Percentiles rank a stretch among this genome's conserved stretches.
phyloP scores from a whole-genome alignment of 305 asterid genomes.

The Coffea humblotiana region DNA sequence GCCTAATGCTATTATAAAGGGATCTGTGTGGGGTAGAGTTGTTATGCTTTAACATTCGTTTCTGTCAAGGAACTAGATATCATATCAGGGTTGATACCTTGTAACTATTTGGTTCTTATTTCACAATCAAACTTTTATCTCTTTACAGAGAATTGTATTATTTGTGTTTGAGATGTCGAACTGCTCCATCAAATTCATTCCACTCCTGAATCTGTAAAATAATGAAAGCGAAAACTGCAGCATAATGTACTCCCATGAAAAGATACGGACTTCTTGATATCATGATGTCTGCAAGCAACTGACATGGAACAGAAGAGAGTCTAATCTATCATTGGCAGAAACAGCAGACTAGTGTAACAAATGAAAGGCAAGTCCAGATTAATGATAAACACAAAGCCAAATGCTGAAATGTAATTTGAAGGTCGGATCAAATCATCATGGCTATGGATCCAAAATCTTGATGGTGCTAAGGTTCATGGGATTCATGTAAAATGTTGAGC shows the following conservation, averaged over 20 bases:
- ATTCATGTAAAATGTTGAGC: constrained; percentile 20
- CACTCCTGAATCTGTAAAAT: background rate
- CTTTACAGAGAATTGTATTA: background rate
- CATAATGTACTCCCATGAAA: background rate
- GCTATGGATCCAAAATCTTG: constrained; percentile 20
- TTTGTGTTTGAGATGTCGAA: background rate
- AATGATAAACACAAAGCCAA: background rate
- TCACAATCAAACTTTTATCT: background rate
- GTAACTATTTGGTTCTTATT: background rate
- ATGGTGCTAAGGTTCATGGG: constrained; percentile 36
- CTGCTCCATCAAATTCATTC: background rate
- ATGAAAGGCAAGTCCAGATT: background rate
- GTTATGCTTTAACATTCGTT: too few relatives aligned
- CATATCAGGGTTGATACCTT: background rate
- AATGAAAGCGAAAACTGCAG: background rate
- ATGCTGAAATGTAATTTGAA: background rate
- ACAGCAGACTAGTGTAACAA: background rate
- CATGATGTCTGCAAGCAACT: background rate
- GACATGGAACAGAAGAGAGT: background rate
- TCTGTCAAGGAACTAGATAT: background rate
- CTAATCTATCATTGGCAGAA: background rate
- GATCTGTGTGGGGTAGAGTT: too few relatives aligned
- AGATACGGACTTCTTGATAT: background rate
- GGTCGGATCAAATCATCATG: background rate
- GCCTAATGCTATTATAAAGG: constrained; percentile 26